These are phyloP conservation scores for Aspergillus quadricinctus DNA, from an alignment of 2,329 filamentous ascomycete species.

Conservation along the genomic window DNA sequence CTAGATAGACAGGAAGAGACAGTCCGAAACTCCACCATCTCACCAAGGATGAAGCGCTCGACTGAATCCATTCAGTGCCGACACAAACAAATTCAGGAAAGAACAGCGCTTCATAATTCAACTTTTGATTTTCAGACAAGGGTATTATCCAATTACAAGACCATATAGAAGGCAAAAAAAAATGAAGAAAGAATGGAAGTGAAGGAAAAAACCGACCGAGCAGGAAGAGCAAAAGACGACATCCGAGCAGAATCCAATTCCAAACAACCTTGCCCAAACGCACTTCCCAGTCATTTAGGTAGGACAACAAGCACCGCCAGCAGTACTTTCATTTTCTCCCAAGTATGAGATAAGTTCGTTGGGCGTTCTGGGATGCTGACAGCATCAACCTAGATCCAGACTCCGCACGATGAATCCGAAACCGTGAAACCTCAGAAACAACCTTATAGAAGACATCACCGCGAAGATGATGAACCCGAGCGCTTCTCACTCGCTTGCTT, in stretches of 20 bases:
- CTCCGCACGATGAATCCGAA: background rate
- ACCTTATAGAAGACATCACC: background rate
- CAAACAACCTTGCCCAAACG: background rate
- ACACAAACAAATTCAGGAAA: background rate
- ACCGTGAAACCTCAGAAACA: background rate
- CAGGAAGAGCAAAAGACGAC: background rate
- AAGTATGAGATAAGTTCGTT: background rate
- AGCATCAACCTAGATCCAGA: background rate
- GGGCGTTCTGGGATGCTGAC: background rate
- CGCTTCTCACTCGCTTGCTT: conserved; percentile 19
- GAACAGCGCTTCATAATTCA: background rate
- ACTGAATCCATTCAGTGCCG: background rate
- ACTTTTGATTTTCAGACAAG: background rate
- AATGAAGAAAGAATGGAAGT: background rate
- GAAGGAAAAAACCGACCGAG: background rate
- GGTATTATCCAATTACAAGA: background rate
- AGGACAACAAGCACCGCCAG: background rate
- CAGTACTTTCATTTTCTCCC: background rate
- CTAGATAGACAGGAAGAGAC: background rate
- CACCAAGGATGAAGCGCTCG: background rate
- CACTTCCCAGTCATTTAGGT: background rate
- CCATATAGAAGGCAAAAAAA: background rate
- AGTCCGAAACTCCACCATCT: background rate
- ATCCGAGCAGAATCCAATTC: background rate
- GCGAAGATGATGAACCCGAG: conserved; percentile 3